Percentiles rank a stretch among this genome's conserved stretches.
Conservation (phyloP, 2,329 filamentous ascomycete species). For the Paecilomyces formosus region DNA sequence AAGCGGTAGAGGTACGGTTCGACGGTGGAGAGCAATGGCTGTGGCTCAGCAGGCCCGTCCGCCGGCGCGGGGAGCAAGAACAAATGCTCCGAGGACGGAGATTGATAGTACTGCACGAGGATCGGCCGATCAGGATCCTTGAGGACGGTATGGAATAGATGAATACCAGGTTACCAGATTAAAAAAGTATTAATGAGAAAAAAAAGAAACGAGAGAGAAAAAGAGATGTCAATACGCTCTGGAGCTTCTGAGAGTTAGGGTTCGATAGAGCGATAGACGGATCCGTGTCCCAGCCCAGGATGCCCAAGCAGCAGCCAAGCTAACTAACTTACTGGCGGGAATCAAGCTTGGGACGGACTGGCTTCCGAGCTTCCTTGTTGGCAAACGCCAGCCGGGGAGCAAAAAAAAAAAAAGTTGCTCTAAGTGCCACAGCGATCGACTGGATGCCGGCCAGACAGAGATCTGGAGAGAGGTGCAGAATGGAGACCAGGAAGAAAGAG, state of each 20-base stretch:
- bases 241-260: neutral
- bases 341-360: neutral
- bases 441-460: neutral
- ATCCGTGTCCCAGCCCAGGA: neutral
- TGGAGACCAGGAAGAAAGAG: constrained; percentile 1
- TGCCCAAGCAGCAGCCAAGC: neutral
- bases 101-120: neutral
- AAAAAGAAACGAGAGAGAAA: neutral
- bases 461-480: neutral
- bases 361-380: neutral
- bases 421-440: neutral
- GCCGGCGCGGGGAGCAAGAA: neutral
- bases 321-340: neutral
- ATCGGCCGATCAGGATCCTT: neutral
- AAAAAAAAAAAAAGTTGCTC: neutral
- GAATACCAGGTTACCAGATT: neutral
- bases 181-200: neutral
- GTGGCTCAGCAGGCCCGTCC: neutral
- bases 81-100: neutral
- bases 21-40: neutral
- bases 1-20: neutral
- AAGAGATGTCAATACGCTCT: neutral
- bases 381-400: constrained; percentile 3
- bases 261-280: neutral
- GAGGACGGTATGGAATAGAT: neutral